These are phyloP conservation scores for Blastomyces gilchristii DNA, from an alignment of 2,329 filamentous ascomycete genomes.

Conservation along the genomic window DNA sequence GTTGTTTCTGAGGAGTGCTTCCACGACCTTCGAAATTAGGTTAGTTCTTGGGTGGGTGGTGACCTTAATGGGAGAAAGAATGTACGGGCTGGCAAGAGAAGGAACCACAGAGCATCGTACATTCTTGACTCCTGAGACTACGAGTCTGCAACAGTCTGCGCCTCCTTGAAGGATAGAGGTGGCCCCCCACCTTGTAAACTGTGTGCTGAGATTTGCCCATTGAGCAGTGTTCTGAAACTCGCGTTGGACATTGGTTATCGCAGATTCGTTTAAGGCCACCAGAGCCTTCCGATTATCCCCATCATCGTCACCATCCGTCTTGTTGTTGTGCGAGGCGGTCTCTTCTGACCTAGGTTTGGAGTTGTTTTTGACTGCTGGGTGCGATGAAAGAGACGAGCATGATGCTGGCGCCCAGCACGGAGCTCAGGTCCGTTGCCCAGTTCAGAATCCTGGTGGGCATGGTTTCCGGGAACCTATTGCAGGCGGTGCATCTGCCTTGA, in stretches of 20 bases:
- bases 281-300: constrained; percentile 10
- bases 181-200: constrained; percentile 10
- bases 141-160: constrained; percentile 7
- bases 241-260: constrained; percentile 4
- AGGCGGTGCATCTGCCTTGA: too few species aligned
- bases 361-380: neutral
- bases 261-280: constrained; percentile 10
- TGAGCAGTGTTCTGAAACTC: constrained; percentile 2
- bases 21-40: constrained; percentile 6
- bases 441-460: neutral
- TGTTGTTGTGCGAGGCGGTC: neutral
- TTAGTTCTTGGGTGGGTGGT: too few species aligned
- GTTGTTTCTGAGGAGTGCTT: constrained; percentile 5
- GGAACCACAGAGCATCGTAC: too few species aligned
- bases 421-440: constrained; percentile 9
- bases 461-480: neutral
- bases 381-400: neutral
- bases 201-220: constrained; percentile 8
- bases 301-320: constrained; percentile 7
- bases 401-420: constrained; percentile 9
- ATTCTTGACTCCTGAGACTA: constrained; percentile 10
- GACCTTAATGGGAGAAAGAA: too few species aligned
- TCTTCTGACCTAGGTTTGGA: neutral
- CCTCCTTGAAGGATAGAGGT: constrained; percentile 2
- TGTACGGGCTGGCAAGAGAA: neutral